Conservation (phyloP, 2,329 filamentous ascomycete genomes). For the Fusarium cicatricum region DNA sequence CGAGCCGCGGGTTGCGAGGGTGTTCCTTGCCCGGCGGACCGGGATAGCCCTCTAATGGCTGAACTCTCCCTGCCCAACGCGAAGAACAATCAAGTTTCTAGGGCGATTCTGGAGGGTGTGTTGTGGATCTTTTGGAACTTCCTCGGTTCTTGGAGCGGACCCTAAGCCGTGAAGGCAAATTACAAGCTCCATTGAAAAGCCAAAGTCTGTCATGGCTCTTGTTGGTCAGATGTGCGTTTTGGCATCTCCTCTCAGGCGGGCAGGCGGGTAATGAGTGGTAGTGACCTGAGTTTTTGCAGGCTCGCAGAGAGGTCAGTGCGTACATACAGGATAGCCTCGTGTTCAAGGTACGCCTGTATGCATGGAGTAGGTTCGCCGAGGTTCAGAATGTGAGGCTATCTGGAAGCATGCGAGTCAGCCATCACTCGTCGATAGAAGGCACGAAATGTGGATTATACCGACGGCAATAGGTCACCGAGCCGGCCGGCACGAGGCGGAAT, state of each 20-base stretch:
- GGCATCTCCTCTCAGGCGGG: not conserved
- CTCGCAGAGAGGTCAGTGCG: slow-evolving; percentile 22
- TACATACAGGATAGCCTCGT: slow-evolving; percentile 6
- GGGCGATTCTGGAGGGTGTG: not conserved
- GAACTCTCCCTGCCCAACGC: slow-evolving; percentile 33
- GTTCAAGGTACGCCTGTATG: not conserved
- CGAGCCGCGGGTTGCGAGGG: slow-evolving; percentile 20
- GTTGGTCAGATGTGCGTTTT: slow-evolving; percentile 2
- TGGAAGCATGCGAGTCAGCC: slow-evolving; percentile 7
- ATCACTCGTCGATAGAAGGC: slow-evolving; percentile 1
- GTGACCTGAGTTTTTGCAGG: not conserved
- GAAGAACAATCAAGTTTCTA: slow-evolving; percentile 37
- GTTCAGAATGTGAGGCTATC: slow-evolving; percentile 26
- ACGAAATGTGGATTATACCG: slow-evolving; percentile 8
- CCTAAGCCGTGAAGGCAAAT: not conserved
- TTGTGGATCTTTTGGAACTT: slow-evolving; percentile 18
- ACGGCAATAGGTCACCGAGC: not conserved
- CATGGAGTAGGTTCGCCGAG: not conserved
- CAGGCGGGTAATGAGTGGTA: slow-evolving; percentile 5
- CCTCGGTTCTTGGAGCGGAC: slow-evolving; percentile 10
- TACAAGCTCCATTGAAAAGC: slow-evolving; percentile 7
- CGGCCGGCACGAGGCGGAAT: not conserved
- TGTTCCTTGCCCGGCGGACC: slow-evolving; percentile 22
- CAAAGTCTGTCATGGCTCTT: not conserved
- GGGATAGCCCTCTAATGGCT: slow-evolving; percentile 28